Evolutionary conservation across 345 rosid species (phyloP), one percentile per base, ranked within the genome.

Genomic region (Pistacia integerrima): DNA sequence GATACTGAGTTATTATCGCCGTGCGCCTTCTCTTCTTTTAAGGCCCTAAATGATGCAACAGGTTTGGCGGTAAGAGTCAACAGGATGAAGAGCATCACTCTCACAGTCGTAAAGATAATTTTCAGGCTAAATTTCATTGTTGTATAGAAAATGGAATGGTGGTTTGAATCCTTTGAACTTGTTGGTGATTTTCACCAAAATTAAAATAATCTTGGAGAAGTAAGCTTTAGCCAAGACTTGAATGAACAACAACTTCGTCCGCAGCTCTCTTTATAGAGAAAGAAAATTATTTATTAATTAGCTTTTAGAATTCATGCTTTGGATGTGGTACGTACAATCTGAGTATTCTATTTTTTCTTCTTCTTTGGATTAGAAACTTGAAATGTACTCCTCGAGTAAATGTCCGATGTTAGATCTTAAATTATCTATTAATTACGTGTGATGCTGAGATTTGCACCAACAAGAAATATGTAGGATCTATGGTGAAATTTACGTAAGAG

Each of bases 61-160:
- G 58, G 4, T 4, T 61, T 44, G 18, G 12, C 3, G 67, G 58
- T 28, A 3, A 51, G 22, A 16, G 48, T 61, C 49, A 62, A 49
- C 11, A 30, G 17, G 16, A 62, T 5, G 6, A 73, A 11, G 7
- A 73, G 68, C 8, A 73, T 73, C 68, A 48, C 4, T 17, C 4
- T 44, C 16, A 22, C 41, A 25, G 67, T 8, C 2, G 1, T 33
- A 30, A 2, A 14, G 0, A 46, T 10, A 61, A 25, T 49, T 73
- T 73, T 73, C 11, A 17, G 12, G 28, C 18, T 30, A 33, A 73
- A 17, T 28, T 73, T 62, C 68, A 73, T 73, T 49, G 30, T 73
- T 49, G 35, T 28, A 1, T 49, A 5, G 46, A 73, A 25, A 64
- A 72, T 20, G 41, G 8, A 35, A 18, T 0, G 28, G 13, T 57